Conservation (phyloP, 495 filamentous ascomycete genomes). For the Lindgomyces ingoldianus region DNA sequence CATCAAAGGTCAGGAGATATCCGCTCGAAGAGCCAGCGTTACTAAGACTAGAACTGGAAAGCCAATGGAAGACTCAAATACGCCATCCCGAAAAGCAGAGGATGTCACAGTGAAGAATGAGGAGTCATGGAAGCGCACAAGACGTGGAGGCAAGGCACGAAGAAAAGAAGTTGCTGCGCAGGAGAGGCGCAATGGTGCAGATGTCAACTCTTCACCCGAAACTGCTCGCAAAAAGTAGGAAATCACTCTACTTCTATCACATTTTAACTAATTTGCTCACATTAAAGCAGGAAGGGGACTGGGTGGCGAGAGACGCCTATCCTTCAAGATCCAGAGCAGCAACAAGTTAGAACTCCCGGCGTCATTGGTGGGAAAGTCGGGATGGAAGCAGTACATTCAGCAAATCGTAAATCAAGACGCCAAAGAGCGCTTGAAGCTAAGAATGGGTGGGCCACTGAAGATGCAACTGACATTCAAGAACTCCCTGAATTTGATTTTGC, state of each 20-base stretch:
- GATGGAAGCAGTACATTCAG: conserved; percentile 29
- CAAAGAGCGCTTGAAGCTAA: conserved; percentile 60
- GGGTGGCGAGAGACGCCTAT: conserved; percentile 87
- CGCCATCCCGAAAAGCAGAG: background rate
- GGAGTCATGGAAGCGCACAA: conserved; percentile 19
- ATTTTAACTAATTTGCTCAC: conserved; percentile 3
- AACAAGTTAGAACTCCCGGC: conserved; percentile 37
- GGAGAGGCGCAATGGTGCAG: conserved; percentile 31
- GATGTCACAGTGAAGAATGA: conserved; percentile 12
- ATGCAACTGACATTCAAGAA: conserved; percentile 96
- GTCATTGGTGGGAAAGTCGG: conserved; percentile 35
- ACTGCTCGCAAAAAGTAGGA: conserved; percentile 32
- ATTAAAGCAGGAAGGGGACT: conserved; percentile 45
- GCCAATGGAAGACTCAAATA: conserved; percentile 34
- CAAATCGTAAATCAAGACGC: conserved; percentile 39
- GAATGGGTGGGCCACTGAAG: conserved; percentile 95
- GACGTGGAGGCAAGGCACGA: conserved; percentile 30
- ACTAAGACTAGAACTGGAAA: conserved; percentile 37
- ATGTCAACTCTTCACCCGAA: conserved; percentile 33
- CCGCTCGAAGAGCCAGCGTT: conserved; percentile 32
- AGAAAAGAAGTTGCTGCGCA: conserved; percentile 32
- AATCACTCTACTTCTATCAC: background rate
- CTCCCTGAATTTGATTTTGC: conserved; percentile 92
- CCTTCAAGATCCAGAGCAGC: conserved; percentile 52
- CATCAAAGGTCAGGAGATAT: background rate